Percentiles rank a stretch among this genome's conserved stretches.
Conservation (phyloP, 2,329 filamentous ascomycete species). For the Cadophora sp. region DNA sequence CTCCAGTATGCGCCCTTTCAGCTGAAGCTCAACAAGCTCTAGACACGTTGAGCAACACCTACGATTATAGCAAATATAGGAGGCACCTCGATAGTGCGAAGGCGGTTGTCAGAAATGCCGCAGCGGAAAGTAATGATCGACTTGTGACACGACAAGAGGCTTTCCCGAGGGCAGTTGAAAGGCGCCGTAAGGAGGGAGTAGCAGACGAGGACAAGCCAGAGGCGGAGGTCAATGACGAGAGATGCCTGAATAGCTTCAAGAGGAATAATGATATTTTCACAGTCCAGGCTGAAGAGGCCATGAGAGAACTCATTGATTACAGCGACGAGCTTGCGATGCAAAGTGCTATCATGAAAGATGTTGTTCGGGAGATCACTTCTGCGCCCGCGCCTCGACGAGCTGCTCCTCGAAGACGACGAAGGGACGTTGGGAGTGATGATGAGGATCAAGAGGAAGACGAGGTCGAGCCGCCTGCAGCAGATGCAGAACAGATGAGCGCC, state of each 20-base stretch:
- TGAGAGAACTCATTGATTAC: constrained; percentile 64
- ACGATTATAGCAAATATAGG: constrained; percentile 52
- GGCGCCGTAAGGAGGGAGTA: constrained; percentile 41
- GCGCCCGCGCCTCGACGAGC: constrained; percentile 37
- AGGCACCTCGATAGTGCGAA: constrained; percentile 55
- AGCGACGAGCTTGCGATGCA: constrained; percentile 50
- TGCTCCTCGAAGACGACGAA: constrained; percentile 43
- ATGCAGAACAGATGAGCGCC: constrained; percentile 43
- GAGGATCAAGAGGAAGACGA: constrained; percentile 48
- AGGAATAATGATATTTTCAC: constrained; percentile 58
- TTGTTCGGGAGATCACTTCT: constrained; percentile 39
- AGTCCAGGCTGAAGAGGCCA: constrained; percentile 59
- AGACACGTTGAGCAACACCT: constrained; percentile 49
- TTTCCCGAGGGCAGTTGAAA: constrained; percentile 36
- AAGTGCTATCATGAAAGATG: constrained; percentile 41
- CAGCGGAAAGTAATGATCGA: constrained; percentile 62
- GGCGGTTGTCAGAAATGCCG: constrained; percentile 54
- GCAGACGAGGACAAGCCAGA: constrained; percentile 46
- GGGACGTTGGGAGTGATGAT: constrained; percentile 42
- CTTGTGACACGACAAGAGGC: constrained; percentile 44
- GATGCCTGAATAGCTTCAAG: constrained; percentile 50
- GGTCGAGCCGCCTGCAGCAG: constrained; percentile 46
- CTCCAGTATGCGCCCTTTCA: constrained; percentile 58
- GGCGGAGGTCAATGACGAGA: constrained; percentile 45
- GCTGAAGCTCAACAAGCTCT: constrained; percentile 53